phyloP scores from a whole-genome alignment of 768 basidiomycete genomes.

The Tulasnella sp. region DNA sequence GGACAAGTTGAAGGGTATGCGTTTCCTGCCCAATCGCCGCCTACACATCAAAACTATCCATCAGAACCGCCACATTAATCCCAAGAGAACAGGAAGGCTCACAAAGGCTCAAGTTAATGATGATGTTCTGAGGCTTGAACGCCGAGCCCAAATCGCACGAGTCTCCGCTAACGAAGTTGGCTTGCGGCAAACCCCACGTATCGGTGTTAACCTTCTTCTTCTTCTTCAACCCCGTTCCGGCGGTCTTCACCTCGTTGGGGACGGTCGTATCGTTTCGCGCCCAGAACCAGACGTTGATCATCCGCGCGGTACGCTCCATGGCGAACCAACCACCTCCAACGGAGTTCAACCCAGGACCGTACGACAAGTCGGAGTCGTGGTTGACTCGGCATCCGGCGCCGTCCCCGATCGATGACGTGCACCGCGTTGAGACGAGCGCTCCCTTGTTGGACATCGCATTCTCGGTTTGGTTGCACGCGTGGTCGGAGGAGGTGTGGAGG shows the following conservation, averaged over 20 bases:
- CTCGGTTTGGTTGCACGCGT: conserved; percentile 37
- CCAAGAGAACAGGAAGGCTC: neutral
- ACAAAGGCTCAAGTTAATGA: conserved; percentile 19
- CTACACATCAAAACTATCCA: neutral
- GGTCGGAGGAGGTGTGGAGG: conserved; percentile 26
- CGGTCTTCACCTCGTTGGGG: conserved; percentile 6
- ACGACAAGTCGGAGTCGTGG: neutral
- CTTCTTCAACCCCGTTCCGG: neutral
- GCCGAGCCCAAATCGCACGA: conserved; percentile 13
- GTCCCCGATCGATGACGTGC: neutral
- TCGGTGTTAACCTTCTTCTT: neutral
- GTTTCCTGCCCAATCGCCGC: conserved; percentile 17
- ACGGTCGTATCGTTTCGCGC: conserved; percentile 5
- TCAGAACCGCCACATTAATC: neutral
- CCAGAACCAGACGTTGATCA: conserved; percentile 14
- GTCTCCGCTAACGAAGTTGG: conserved; percentile 13
- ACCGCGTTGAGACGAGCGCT: neutral
- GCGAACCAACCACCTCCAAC: conserved; percentile 15
- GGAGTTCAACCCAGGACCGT: conserved; percentile 14
- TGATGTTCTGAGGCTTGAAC: conserved; percentile 17
- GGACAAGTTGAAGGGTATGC: conserved; percentile 14
- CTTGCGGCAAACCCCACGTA: conserved; percentile 14
- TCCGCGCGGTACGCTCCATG: conserved; percentile 12
- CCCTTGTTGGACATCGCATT: conserved; percentile 9
- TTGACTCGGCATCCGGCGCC: conserved; percentile 14